A percentile compares a stretch with the other conserved stretches of the same genome.
Conservation (phyloP, 441 rosid genomes). For the Macaranga tanarius region DNA sequence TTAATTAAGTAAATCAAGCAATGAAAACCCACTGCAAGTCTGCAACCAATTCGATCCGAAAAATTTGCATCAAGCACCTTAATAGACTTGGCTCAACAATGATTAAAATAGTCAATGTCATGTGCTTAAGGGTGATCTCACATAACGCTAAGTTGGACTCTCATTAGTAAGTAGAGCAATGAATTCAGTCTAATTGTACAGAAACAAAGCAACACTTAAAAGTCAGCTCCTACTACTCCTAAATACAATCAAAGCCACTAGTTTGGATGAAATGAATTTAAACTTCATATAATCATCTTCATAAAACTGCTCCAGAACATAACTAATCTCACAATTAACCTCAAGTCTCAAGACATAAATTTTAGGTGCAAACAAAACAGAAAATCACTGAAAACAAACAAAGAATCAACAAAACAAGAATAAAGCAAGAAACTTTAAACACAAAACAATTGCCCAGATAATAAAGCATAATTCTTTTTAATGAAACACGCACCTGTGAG, state of each 20-base stretch:
- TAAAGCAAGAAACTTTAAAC: neutral
- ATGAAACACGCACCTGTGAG: slow-evolving; percentile 54
- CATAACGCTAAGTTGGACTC: neutral
- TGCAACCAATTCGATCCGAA: neutral
- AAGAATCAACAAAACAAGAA: neutral
- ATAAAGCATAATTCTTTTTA: neutral
- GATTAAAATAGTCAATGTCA: neutral
- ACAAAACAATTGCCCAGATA: neutral
- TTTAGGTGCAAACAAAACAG: neutral
- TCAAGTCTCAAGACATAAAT: neutral
- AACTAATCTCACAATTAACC: neutral
- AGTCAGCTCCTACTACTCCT: neutral
- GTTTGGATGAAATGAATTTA: neutral
- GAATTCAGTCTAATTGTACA: neutral
- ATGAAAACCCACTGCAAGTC: neutral
- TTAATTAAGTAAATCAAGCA: neutral
- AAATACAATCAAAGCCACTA: neutral
- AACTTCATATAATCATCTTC: neutral
- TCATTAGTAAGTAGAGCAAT: neutral
- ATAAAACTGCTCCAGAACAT: neutral
- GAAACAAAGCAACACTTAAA: neutral
- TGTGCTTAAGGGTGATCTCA: neutral
- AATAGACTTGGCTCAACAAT: neutral
- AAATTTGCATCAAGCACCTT: neutral
- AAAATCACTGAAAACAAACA: neutral